These are phyloP conservation scores for Claviceps sp. DNA, from an alignment of 2,329 filamentous ascomycete genomes.

Conservation along the genomic window DNA sequence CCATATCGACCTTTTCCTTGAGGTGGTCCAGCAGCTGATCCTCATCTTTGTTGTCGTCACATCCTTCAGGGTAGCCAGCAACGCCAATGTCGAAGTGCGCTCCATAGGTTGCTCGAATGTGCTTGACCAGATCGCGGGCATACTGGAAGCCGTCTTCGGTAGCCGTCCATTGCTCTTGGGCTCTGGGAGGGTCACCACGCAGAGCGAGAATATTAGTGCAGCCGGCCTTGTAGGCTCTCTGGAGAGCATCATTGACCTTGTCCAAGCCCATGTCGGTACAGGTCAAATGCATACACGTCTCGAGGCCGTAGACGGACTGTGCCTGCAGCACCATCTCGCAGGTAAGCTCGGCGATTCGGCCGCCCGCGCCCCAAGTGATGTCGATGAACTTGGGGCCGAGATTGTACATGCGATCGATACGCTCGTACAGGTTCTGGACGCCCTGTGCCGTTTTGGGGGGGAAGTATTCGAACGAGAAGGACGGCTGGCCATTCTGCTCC, in stretches of 20 bases:
- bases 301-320: conserved; percentile 86
- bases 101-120: conserved; percentile 62
- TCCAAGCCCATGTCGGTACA: conserved; percentile 95
- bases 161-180: conserved; percentile 87
- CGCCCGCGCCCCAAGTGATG: conserved; percentile 95
- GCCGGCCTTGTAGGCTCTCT: conserved; percentile 80
- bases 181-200: conserved; percentile 82
- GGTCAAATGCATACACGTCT: conserved; percentile 98
- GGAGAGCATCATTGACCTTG: conserved; percentile 80
- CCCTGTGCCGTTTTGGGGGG: conserved; percentile 94
- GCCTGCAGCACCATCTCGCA: conserved; percentile 96
- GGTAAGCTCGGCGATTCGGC: conserved; percentile 78
- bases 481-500: conserved; percentile 64
- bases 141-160: conserved; percentile 81
- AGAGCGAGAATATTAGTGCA: conserved; percentile 96
- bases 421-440: conserved; percentile 97
- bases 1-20: conserved; percentile 94
- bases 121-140: conserved; percentile 77
- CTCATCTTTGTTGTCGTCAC: conserved; percentile 81
- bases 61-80: conserved; percentile 90
- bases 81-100: conserved; percentile 89
- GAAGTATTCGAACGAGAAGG: conserved; percentile 99
- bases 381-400: conserved; percentile 93
- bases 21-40: conserved; percentile 79
- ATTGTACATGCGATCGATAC: conserved; percentile 97